phyloP scores from a whole-genome alignment of 129 eudicot species.

The Apium graveolens region DNA sequence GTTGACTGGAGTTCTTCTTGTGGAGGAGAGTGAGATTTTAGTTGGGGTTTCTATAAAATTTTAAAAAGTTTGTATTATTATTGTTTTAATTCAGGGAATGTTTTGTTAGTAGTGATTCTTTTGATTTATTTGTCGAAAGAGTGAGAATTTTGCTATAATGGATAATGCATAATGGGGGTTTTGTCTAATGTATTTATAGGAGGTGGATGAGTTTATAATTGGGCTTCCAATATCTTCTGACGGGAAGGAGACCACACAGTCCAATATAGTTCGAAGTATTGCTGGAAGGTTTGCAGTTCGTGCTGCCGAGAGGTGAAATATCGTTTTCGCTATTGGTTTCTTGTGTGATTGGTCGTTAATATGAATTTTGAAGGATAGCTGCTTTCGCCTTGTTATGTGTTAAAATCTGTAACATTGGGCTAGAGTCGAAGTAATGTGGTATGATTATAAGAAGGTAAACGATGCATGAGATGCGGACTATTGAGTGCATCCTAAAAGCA shows the following conservation, averaged over 20 bases:
- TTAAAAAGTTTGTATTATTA: background rate
- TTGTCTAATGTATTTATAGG: slow-evolving; percentile 32
- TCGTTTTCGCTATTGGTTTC: background rate
- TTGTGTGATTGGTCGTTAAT: background rate
- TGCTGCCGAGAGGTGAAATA: slow-evolving; percentile 78
- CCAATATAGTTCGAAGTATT: slow-evolving; percentile 84
- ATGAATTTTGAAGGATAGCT: background rate
- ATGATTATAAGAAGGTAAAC: background rate
- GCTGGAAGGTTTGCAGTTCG: slow-evolving; percentile 79
- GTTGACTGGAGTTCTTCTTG: no score
- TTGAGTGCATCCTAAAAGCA: background rate
- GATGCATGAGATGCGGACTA: background rate
- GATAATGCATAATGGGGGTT: background rate
- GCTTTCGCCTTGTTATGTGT: background rate
- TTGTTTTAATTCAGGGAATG: background rate
- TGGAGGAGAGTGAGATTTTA: background rate
- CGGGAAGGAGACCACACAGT: slow-evolving; percentile 79
- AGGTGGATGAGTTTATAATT: slow-evolving; percentile 85
- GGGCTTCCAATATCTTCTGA: slow-evolving; percentile 70
- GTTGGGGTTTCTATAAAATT: no score
- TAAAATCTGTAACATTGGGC: background rate
- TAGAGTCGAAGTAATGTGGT: background rate
- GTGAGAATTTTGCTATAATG: background rate
- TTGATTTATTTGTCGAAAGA: background rate
- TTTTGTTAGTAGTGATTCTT: background rate